Evolutionary conservation across 2,329 filamentous ascomycete species (phyloP).

Genomic region (Ascochyta fabae): DNA sequence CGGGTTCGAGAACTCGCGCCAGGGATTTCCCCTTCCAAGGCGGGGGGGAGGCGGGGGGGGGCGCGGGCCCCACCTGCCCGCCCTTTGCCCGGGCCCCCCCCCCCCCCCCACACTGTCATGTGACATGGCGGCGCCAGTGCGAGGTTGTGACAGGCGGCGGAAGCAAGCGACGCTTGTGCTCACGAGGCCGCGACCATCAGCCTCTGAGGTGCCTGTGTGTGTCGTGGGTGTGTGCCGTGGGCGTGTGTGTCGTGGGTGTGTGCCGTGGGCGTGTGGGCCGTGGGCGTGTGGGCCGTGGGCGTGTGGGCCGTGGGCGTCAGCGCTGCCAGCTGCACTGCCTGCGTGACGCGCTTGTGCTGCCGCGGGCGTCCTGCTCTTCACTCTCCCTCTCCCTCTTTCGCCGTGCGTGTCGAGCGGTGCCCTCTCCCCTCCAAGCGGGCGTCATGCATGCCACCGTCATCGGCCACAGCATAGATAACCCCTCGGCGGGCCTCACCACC

Average conservation of each 20-base stretch:
- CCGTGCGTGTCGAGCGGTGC: background rate
- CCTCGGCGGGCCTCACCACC: constrained; percentile 1
- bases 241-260: no score
- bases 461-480: constrained; percentile 9
- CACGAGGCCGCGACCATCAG: constrained; percentile 6
- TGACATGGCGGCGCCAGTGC: constrained; percentile 9
- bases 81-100: no score
- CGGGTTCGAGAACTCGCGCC: no score
- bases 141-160: constrained; percentile 15
- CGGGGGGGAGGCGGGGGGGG: no score
- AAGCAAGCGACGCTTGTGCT: constrained; percentile 7
- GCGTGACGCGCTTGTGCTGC: constrained; percentile 14
- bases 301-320: no score
- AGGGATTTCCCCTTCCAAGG: no score
- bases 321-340: constrained; percentile 10
- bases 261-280: no score
- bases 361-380: background rate
- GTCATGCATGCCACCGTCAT: constrained; percentile 16
- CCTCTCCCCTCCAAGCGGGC: background rate
- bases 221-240: no score
- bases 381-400: background rate
- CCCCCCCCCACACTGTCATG: background rate
- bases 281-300: no score
- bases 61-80: no score
- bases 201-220: background rate